Base-by-base conservation (phyloP, 1,284 basidiomycete genomes). In the Ceratobasidium theobromae region DNA sequence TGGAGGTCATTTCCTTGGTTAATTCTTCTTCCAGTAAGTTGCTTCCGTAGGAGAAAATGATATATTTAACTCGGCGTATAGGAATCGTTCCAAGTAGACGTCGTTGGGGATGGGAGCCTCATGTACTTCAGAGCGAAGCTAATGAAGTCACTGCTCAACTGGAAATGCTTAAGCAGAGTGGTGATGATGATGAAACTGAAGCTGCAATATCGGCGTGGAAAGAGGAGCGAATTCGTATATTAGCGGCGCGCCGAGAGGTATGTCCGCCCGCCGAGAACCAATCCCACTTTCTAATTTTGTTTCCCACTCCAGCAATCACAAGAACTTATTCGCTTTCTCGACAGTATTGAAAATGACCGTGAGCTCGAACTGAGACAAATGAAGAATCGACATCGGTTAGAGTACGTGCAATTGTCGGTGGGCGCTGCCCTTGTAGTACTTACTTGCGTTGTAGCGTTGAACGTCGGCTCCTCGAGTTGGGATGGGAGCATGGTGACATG, bases 401-500 rank as follows among this genome's bases (percentile, higher is more conserved):
- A 65, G 60, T 65, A 28, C 18, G 60, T 45, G 14, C 12, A 21
- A 41, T 23, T 12, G 16, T 21, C 18, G 8, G n/a, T 11, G 2
- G 8, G 28, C 21, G 8, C n/a, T 51, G 6, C 5, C 21, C 9
- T 28, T 28, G 27, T 12, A 28, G 9, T n/a, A 33, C 27, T 53
- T 8, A 33, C 18, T 35, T 9, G 1, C 2, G 41, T 16, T 23
- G 18, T 18, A 65, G 60, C 14, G 32, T 65, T 27, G 21, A 65
- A 18, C 35, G 49, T 1, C 60, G 60, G 28, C 48, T 70, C 1
- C 4, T 53, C 1, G 64, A 67, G 48, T n/a, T 62, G 5, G 69
- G 67, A 23, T 68, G 67, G 67, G 41, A 53, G n/a, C n/a, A 32
- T 3, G 51, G 60, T 21, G 69, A 70, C 28, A n/a, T 70, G 9